phyloP scores from a whole-genome alignment of 202 grass and related monocot genomes.

The Brachypodium distachyon region DNA sequence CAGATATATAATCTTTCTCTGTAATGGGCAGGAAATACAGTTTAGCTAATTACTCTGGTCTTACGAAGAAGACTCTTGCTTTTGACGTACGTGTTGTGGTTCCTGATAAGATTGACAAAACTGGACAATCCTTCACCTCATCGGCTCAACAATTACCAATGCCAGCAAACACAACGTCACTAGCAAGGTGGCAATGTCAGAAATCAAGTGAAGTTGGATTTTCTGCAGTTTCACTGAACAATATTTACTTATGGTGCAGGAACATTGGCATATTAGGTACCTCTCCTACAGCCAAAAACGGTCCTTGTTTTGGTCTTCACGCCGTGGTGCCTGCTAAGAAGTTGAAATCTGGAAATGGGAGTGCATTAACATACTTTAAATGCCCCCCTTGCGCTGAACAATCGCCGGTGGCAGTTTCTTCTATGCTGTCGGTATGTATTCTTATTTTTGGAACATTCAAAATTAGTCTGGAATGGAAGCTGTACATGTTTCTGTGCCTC shows the following conservation, averaged over 20 bases:
- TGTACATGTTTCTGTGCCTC: neutral
- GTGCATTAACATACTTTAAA: neutral
- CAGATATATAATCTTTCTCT: constrained; percentile 12
- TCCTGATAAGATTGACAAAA: constrained; percentile 15
- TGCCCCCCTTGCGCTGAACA: neutral
- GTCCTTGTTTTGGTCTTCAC: constrained; percentile 13
- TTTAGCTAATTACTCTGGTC: constrained; percentile 12
- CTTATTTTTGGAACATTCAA: neutral
- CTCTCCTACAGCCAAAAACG: neutral
- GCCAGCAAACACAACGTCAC: neutral
- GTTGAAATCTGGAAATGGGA: constrained; percentile 26
- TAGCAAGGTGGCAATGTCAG: constrained; percentile 16
- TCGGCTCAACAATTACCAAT: constrained; percentile 15
- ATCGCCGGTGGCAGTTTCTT: neutral
- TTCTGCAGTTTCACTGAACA: neutral
- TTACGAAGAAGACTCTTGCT: constrained; percentile 11
- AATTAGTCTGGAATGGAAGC: neutral
- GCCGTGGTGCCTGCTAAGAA: constrained; percentile 19
- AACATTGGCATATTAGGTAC: constrained; percentile 5
- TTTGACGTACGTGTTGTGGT: neutral
- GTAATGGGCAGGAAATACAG: constrained; percentile 31
- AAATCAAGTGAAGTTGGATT: neutral
- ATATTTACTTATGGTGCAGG: constrained; percentile 1
- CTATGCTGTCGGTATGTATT: neutral
- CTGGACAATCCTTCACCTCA: constrained; percentile 2